phyloP scores from a whole-genome alignment of 2,329 filamentous ascomycete genomes.

The Onygenales sp. region DNA sequence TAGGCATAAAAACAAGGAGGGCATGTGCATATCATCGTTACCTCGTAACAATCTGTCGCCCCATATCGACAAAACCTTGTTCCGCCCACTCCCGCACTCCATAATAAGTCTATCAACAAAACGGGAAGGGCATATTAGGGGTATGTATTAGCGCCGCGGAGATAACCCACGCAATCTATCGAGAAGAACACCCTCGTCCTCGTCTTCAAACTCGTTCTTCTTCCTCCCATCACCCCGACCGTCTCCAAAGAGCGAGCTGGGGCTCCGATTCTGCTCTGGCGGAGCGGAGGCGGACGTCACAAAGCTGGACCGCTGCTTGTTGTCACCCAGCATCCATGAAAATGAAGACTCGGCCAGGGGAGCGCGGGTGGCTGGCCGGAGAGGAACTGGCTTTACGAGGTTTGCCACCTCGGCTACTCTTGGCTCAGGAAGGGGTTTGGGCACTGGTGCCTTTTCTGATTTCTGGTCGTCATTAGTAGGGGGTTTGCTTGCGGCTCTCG shows the following conservation, averaged over 20 bases:
- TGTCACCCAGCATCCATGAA: constrained; percentile 42
- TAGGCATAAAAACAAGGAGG: no score
- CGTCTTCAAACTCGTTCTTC: constrained; percentile 22
- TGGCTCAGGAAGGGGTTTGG: background rate
- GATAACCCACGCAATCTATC: constrained; percentile 15
- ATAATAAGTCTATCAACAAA: background rate
- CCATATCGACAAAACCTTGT: no score
- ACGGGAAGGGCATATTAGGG: background rate
- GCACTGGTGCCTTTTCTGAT: background rate
- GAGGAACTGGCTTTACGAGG: constrained; percentile 14
- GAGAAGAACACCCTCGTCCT: constrained; percentile 28
- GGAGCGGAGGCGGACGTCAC: constrained; percentile 35
- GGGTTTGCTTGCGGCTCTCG: background rate
- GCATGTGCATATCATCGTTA: no score
- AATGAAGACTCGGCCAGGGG: constrained; percentile 38
- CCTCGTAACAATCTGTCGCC: no score
- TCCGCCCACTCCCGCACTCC: no score
- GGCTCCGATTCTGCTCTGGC: constrained; percentile 31
- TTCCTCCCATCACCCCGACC: constrained; percentile 20
- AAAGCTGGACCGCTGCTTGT: constrained; percentile 35
- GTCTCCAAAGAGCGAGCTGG: constrained; percentile 19
- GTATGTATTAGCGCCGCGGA: background rate
- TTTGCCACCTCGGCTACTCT: constrained; percentile 4
- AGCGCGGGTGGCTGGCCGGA: constrained; percentile 24
- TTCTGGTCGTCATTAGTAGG: background rate